Conservation (phyloP, 139 green algal genomes). For the Klebsormidium nitens region DNA sequence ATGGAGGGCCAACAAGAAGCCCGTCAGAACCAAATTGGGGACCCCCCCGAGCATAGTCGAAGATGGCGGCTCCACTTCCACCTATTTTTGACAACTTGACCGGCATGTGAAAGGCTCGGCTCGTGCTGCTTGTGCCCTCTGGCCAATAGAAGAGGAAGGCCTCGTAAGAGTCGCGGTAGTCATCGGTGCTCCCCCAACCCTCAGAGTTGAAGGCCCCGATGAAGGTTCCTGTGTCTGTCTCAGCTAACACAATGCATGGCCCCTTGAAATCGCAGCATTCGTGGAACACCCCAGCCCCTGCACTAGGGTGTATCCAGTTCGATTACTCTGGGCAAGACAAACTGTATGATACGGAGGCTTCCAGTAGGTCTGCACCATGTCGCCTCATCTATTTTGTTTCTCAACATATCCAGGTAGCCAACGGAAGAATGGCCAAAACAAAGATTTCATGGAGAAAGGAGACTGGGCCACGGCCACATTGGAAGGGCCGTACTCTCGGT, state of each 20-base stretch:
- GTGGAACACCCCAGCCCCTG: slow-evolving; percentile 24
- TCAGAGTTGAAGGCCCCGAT: slow-evolving; percentile 34
- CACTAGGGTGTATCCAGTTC: too few species aligned
- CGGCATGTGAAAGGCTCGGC: neutral
- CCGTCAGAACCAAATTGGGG: slow-evolving; percentile 33
- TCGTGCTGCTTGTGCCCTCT: neutral
- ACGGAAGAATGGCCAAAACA: too few species aligned
- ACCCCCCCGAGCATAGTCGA: slow-evolving; percentile 31
- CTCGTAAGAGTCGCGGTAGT: slow-evolving; percentile 32
- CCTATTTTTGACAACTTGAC: slow-evolving; percentile 26
- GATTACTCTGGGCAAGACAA: too few species aligned
- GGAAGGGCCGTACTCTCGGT: too few species aligned
- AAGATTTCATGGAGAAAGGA: too few species aligned
- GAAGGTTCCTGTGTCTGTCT: neutral
- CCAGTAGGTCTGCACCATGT: too few species aligned
- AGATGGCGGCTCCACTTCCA: slow-evolving; percentile 23
- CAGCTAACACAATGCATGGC: slow-evolving; percentile 14
- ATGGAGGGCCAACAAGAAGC: slow-evolving; percentile 13
- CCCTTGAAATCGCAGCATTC: slow-evolving; percentile 13
- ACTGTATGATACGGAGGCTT: too few species aligned
- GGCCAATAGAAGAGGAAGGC: slow-evolving; percentile 39
- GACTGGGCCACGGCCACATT: too few species aligned
- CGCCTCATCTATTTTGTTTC: too few species aligned
- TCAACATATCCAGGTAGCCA: too few species aligned
- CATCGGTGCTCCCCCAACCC: slow-evolving; percentile 16